Evolutionary conservation across 2,329 filamentous ascomycete species (phyloP), one percentile per base, ranked within the genome.

Genomic region (Botryotinia globosa): DNA sequence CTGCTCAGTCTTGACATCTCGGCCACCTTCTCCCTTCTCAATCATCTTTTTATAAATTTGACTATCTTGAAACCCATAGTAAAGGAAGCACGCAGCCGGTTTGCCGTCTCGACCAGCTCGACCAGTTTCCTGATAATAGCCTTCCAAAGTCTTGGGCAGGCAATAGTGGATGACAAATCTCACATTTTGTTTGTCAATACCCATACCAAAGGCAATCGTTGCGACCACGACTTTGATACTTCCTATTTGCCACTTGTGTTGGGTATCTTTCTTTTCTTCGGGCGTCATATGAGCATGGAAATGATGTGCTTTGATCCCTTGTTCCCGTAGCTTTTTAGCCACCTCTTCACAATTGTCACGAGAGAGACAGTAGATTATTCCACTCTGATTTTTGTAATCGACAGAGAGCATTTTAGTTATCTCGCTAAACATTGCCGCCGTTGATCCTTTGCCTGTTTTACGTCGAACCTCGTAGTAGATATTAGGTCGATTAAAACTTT

Each of bases 151-250:
- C 82, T 99, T 98, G 1, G 96, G 96, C 9, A 99, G 86, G 61
- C 90, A 92, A 78, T 97, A 91, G 80, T 99, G 97, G 58, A 99
- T 93, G 48, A 99, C 96, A 80, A 97, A 99, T 42, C 96, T 92
- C 65, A 99, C 96, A 80, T 99, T 92, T 0, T 94, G 89, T 81
- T 99, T 99, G 84, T 99, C 96, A 76, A 99, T 99, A n/a, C 96
- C 96, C 96, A 99, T 99, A 10, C 96, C 96, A 80, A 99, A 99
- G 37, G 96, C 96, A 81, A 99, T 98, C 0, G 96, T 99, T 32
- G 96, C 97, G 67, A 99, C 96, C 61, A 99, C 97, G 48, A 99
- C 92, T 77, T 97, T 92, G 78, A 91, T 88, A 69, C 85, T 83
- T 9, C 94, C 94, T 61, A 83, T 84, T 81, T 99, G 96, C 96